These are phyloP conservation scores for Fallopia convolvulus DNA, from an alignment of 148 eudicot species.

Conservation along the genomic window DNA sequence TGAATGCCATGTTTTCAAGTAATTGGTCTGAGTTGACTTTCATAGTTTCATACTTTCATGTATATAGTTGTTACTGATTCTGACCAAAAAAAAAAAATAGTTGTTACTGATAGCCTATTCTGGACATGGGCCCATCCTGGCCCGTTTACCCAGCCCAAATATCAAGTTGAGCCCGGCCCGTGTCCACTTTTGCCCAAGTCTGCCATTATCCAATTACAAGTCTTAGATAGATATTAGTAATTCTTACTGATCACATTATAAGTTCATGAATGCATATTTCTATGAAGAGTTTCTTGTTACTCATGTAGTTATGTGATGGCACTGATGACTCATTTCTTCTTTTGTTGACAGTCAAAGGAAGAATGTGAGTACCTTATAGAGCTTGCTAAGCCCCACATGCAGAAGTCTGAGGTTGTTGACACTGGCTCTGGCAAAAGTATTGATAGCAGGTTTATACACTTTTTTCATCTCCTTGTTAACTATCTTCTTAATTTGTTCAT, in stretches of 20 bases:
- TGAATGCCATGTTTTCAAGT: background rate
- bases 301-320: background rate
- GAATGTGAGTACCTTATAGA: conserved; percentile 84
- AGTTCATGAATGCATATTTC: background rate
- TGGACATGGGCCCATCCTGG: too few relatives aligned
- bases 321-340: background rate
- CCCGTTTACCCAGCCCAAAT: too few relatives aligned
- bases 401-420: conserved; percentile 81
- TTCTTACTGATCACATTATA: background rate
- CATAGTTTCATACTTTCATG: background rate
- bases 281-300: background rate
- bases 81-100: too few relatives aligned
- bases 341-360: conserved; percentile 54
- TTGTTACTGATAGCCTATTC: background rate
- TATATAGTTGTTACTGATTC: background rate
- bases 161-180: too few relatives aligned
- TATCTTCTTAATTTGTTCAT: conserved; percentile 1
- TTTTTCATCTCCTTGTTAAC: background rate
- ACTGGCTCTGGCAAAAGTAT: conserved; percentile 58
- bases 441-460: conserved; percentile 61
- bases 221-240: background rate
- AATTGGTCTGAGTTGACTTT: background rate
- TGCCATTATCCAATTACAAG: background rate
- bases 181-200: too few relatives aligned
- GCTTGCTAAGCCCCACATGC: conserved; percentile 82